These are phyloP conservation scores for Daldinia sp. DNA, from an alignment of 2,329 filamentous ascomycete genomes.

Conservation along the genomic window DNA sequence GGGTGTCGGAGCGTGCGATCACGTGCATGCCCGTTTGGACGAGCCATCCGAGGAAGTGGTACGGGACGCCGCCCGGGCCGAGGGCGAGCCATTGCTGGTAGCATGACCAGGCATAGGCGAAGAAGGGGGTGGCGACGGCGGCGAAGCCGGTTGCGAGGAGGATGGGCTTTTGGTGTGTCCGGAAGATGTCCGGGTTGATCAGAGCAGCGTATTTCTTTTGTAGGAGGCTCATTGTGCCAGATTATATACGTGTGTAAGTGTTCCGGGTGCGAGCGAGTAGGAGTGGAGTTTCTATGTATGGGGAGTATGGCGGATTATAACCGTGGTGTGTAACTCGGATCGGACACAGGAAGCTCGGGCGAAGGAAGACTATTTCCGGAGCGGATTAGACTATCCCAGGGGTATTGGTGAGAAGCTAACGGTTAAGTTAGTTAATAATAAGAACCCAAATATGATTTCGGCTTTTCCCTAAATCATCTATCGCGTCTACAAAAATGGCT, in stretches of 20 bases:
- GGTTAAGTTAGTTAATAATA: not conserved
- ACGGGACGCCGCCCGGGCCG: constrained; percentile 54
- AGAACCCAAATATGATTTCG: not conserved
- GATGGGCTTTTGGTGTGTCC: constrained; percentile 8
- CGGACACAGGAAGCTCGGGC: not conserved
- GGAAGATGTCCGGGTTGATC: constrained; percentile 2
- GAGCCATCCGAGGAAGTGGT: constrained; percentile 54
- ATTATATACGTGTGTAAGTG: not conserved
- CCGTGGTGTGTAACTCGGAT: not conserved
- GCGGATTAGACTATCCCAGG: not conserved
- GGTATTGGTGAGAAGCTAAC: not conserved
- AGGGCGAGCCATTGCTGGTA: constrained; percentile 54
- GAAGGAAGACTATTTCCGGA: not conserved
- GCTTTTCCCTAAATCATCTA: not conserved
- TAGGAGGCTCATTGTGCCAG: constrained; percentile 19
- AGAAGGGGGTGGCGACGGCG: constrained; percentile 15
- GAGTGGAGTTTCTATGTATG: not conserved
- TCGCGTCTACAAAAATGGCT: not conserved
- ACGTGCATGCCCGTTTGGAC: constrained; percentile 47
- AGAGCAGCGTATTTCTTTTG: constrained; percentile 8
- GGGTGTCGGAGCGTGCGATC: constrained; percentile 47
- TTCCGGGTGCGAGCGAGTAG: not conserved
- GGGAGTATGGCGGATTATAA: not conserved
- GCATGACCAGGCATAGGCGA: constrained; percentile 42
- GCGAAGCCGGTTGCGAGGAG: constrained; percentile 15